Evolutionary conservation across 495 filamentous ascomycete species (phyloP).

Genomic region (Neurospora terricola): DNA sequence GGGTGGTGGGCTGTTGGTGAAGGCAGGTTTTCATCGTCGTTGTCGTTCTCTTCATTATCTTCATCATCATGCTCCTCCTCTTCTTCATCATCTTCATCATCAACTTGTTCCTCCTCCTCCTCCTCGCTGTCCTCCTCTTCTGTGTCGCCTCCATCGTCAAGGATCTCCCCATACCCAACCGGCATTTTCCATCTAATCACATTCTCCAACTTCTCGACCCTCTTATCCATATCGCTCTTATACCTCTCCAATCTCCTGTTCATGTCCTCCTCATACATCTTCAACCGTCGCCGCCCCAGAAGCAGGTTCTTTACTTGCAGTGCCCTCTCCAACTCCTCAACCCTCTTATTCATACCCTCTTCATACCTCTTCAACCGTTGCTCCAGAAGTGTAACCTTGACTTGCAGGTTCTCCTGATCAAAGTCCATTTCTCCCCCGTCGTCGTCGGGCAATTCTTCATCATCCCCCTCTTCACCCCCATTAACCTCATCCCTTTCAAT

Average conservation of each 20-base stretch:
- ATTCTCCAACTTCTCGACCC: not conserved
- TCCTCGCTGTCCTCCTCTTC: not conserved
- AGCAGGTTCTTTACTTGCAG: too few species aligned
- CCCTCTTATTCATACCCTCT: not conserved
- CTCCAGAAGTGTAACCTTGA: not conserved
- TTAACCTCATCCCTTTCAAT: not conserved
- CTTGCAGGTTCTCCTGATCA: not conserved
- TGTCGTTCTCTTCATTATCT: not conserved
- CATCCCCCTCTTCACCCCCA: not conserved
- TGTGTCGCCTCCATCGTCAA: not conserved
- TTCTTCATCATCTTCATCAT: not conserved
- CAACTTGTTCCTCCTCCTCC: not conserved
- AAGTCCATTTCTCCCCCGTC: not conserved
- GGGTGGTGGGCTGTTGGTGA: not conserved
- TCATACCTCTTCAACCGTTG: not conserved
- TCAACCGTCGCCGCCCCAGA: not conserved
- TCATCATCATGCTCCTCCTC: not conserved
- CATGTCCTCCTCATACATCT: not conserved
- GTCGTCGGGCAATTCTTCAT: not conserved
- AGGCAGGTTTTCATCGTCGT: not conserved
- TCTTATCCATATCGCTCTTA: not conserved
- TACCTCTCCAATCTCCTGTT: not conserved
- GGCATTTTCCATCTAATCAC: too few species aligned
- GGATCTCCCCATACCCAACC: too few species aligned
- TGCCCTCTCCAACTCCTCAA: too few species aligned